Conservation (phyloP, 163 green algal genomes). For the Picocystis sp. region DNA sequence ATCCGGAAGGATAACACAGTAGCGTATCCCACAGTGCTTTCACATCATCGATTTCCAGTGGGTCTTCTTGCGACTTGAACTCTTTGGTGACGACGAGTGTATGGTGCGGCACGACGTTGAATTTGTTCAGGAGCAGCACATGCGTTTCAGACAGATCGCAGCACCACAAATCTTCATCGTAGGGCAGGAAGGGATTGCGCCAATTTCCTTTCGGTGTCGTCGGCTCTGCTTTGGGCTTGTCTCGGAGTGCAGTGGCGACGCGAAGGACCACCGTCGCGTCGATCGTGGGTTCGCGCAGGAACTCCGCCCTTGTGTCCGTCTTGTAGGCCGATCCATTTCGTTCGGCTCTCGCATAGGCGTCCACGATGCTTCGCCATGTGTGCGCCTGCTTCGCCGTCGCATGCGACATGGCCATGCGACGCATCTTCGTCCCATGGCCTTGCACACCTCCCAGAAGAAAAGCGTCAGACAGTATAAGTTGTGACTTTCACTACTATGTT, state of each 20-base stretch:
- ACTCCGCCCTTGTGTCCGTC: not conserved
- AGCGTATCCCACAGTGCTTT: conserved; percentile 33
- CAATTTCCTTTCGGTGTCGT: not conserved
- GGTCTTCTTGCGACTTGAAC: conserved; percentile 44
- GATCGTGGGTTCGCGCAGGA: not conserved
- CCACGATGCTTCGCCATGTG: too few species aligned
- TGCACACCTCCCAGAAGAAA: too few species aligned
- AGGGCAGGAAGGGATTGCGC: conserved; percentile 62
- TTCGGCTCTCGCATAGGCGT: too few species aligned
- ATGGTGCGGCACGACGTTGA: conserved; percentile 68
- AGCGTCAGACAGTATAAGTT: too few species aligned
- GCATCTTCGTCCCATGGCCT: too few species aligned
- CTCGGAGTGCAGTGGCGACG: conserved; percentile 33
- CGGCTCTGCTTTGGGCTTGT: conserved; percentile 36
- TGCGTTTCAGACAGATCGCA: conserved; percentile 42
- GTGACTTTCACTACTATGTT: too few species aligned
- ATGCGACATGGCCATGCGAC: too few species aligned
- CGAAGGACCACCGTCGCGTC: conserved; percentile 38
- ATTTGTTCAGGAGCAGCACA: conserved; percentile 83
- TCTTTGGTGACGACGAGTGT: conserved; percentile 55
- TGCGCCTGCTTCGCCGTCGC: too few species aligned
- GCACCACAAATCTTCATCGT: conserved; percentile 50
- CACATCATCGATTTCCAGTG: conserved; percentile 36
- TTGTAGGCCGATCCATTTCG: conserved; percentile 1
- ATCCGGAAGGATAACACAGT: conserved; percentile 34